These are phyloP conservation scores for Spinacia oleracea DNA, from an alignment of 179 eudicot species.

Conservation along the genomic window DNA sequence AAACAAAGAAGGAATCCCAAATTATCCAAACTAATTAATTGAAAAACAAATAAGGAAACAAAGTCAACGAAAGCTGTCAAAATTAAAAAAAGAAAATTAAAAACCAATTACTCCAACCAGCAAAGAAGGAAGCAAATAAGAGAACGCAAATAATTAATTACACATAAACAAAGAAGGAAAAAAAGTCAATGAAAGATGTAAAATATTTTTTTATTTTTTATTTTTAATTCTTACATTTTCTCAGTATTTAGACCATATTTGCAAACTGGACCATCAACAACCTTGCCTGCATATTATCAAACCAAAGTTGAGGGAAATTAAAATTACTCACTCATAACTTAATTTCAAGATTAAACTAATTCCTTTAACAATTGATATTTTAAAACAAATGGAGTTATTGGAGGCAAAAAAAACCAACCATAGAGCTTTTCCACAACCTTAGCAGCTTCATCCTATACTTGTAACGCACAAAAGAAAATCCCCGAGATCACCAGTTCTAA, in stretches of 20 bases:
- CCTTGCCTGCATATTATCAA: slow-evolving; percentile 50
- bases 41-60: too few species aligned
- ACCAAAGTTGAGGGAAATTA: background rate
- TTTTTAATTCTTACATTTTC: slow-evolving; percentile 59
- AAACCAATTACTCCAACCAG: too few species aligned
- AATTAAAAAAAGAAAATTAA: too few species aligned
- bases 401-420: slow-evolving; percentile 37
- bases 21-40: too few species aligned
- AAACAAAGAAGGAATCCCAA: too few species aligned
- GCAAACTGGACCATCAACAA: slow-evolving; percentile 99
- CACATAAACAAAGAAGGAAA: too few species aligned
- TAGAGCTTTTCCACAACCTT: slow-evolving; percentile 94
- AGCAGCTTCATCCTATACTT: slow-evolving; percentile 90
- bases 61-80: too few species aligned
- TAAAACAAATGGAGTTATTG: background rate
- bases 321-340: background rate
- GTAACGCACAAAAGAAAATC: slow-evolving; percentile 95
- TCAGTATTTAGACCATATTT: slow-evolving; percentile 97
- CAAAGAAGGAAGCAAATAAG: too few species aligned
- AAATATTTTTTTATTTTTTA: too few species aligned
- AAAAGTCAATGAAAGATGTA: too few species aligned
- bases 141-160: too few species aligned
- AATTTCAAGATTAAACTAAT: background rate
- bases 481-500: slow-evolving; percentile 93
- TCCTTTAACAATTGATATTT: background rate